Evolutionary conservation across 2,329 filamentous ascomycete species (phyloP).

Genomic region (Botryotinia calthae): DNA sequence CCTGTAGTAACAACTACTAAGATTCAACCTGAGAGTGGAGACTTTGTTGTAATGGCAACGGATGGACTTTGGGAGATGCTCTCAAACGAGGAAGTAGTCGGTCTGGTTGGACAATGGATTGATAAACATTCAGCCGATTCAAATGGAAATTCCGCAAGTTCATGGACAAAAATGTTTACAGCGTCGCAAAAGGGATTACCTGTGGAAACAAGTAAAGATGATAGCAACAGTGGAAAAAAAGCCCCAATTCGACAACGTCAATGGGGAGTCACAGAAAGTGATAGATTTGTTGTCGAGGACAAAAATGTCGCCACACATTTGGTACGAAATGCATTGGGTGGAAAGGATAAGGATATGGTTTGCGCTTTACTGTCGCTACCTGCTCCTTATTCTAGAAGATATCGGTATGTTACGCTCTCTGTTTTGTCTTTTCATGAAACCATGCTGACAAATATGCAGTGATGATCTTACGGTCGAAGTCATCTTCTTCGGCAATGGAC

Average conservation of each 20-base stretch:
- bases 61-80: slow-evolving; percentile 99
- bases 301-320: slow-evolving; percentile 96
- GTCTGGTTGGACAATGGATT: slow-evolving; percentile 94
- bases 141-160: slow-evolving; percentile 45
- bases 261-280: slow-evolving; percentile 77
- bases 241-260: slow-evolving; percentile 86
- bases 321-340: slow-evolving; percentile 90
- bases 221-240: slow-evolving; percentile 66
- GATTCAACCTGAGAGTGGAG: slow-evolving; percentile 82
- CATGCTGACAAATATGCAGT: slow-evolving; percentile 45
- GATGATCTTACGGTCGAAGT: slow-evolving; percentile 97
- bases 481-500: slow-evolving; percentile 90
- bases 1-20: slow-evolving; percentile 91
- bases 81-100: slow-evolving; percentile 96
- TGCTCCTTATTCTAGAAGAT: slow-evolving; percentile 85
- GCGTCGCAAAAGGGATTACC: slow-evolving; percentile 60
- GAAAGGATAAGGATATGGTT: slow-evolving; percentile 89
- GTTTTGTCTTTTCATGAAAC: background rate
- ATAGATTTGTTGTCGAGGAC: slow-evolving; percentile 90
- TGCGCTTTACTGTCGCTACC: slow-evolving; percentile 88
- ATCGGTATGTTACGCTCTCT: slow-evolving; percentile 60
- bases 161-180: slow-evolving; percentile 67
- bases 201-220: slow-evolving; percentile 63
- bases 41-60: slow-evolving; percentile 94
- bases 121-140: slow-evolving; percentile 61